Percentiles rank a stretch among this genome's conserved stretches.
phyloP scores from a whole-genome alignment of 2,329 filamentous ascomycete species.

The Diplodia intermedia region DNA sequence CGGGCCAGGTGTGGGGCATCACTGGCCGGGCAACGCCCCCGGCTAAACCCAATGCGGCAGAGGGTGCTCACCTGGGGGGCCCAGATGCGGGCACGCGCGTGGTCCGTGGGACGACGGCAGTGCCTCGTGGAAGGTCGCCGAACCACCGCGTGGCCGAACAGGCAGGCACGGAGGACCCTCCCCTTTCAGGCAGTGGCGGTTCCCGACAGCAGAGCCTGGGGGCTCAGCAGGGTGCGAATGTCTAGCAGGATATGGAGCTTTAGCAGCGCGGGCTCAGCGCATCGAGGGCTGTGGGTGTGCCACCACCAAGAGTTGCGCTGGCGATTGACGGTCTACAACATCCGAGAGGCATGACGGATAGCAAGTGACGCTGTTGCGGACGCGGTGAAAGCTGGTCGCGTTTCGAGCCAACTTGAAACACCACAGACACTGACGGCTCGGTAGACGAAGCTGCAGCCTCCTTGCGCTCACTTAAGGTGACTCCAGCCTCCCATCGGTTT shows the following conservation, averaged over 20 bases:
- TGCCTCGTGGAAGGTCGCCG: neutral
- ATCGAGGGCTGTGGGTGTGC: neutral
- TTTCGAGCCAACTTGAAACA: neutral
- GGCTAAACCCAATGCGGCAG: neutral
- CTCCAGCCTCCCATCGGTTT: neutral
- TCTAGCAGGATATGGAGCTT: neutral
- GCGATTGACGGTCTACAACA: neutral
- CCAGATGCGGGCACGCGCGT: no score
- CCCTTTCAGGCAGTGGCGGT: neutral
- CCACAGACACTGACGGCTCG: neutral
- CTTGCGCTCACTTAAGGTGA: neutral
- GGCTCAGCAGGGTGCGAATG: neutral
- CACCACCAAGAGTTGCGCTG: neutral
- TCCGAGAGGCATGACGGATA: neutral
- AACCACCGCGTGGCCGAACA: neutral
- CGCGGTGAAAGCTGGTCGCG: neutral
- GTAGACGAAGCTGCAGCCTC: neutral
- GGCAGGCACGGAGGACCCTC: neutral
- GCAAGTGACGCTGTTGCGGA: neutral
- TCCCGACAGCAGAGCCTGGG: neutral
- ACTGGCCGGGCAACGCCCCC: neutral
- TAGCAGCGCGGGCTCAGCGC: neutral
- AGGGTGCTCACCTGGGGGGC: neutral
- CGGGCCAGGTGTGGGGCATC: neutral
- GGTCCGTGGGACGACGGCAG: no score